Evolutionary conservation across 164 flowering plant genomes (phyloP).

Genomic region (Cinnamomum chago): DNA sequence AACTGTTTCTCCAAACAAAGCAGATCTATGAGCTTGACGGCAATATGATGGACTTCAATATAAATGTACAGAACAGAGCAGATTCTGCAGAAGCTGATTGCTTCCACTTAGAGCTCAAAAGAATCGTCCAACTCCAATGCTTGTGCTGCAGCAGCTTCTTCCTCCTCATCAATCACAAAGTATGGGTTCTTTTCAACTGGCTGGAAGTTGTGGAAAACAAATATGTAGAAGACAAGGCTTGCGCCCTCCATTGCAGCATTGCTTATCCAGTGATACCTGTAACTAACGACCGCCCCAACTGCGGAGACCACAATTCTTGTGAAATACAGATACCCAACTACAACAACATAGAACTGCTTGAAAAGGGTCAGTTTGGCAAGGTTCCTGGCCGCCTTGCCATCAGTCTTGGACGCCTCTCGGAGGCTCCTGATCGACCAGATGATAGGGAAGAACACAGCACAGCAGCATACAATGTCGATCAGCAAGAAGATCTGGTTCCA

Average conservation of each 20-base stretch:
- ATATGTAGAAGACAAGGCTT: constrained; percentile 29
- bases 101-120: constrained; percentile 24
- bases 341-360: constrained; percentile 35
- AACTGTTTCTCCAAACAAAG: not conserved
- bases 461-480: constrained; percentile 32
- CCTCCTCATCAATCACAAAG: constrained; percentile 30
- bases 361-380: constrained; percentile 33
- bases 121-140: constrained; percentile 29
- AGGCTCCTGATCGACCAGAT: constrained; percentile 42
- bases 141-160: constrained; percentile 25
- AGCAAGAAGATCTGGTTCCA: constrained; percentile 39
- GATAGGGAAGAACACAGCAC: constrained; percentile 37
- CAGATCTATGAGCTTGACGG: not conserved
- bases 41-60: not conserved
- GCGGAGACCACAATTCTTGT: constrained; percentile 34
- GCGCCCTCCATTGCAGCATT: constrained; percentile 23
- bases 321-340: constrained; percentile 33
- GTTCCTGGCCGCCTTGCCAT: constrained; percentile 43
- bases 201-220: constrained; percentile 29
- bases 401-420: constrained; percentile 35
- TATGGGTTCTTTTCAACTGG: constrained; percentile 35
- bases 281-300: constrained; percentile 12
- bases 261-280: constrained; percentile 23
- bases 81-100: not conserved
- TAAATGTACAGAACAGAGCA: not conserved